Conservation (phyloP, 2,329 filamentous ascomycete genomes). For the Aphanocladium album region DNA sequence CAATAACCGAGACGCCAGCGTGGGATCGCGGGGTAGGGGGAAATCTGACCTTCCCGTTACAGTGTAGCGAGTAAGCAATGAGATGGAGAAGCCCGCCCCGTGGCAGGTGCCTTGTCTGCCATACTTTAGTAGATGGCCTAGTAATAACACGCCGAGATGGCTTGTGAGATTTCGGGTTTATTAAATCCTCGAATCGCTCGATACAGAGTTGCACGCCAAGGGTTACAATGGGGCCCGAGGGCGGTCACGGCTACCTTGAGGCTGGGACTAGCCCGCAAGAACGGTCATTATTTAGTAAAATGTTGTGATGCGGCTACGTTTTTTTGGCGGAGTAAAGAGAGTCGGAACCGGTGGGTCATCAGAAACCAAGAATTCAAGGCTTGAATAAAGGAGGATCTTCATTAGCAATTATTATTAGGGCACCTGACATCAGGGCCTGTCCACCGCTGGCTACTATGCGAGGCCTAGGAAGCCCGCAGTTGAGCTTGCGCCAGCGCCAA, state of each 20-base stretch:
- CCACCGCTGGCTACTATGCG: neutral
- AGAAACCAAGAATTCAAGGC: neutral
- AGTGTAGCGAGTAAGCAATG: constrained; percentile 10
- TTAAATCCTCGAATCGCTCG: constrained; percentile 10
- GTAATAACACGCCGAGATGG: neutral
- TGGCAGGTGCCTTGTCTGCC: neutral
- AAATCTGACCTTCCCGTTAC: neutral
- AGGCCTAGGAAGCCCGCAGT: neutral
- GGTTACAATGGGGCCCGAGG: neutral
- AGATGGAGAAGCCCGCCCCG: neutral
- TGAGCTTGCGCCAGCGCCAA: neutral
- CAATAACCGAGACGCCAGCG: neutral
- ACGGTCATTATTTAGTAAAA: neutral
- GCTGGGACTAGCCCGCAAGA: neutral
- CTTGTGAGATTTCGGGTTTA: constrained; percentile 7
- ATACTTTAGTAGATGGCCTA: neutral
- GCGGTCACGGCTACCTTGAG: neutral
- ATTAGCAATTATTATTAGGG: neutral
- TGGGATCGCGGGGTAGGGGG: neutral
- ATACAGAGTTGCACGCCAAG: neutral
- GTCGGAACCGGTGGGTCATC: neutral
- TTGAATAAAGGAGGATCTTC: neutral
- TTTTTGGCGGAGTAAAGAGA: neutral
- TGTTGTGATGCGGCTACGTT: neutral
- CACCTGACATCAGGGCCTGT: neutral